These are phyloP conservation scores for Asterophora parasitica DNA, from an alignment of 768 basidiomycete genomes.

Conservation along the genomic window DNA sequence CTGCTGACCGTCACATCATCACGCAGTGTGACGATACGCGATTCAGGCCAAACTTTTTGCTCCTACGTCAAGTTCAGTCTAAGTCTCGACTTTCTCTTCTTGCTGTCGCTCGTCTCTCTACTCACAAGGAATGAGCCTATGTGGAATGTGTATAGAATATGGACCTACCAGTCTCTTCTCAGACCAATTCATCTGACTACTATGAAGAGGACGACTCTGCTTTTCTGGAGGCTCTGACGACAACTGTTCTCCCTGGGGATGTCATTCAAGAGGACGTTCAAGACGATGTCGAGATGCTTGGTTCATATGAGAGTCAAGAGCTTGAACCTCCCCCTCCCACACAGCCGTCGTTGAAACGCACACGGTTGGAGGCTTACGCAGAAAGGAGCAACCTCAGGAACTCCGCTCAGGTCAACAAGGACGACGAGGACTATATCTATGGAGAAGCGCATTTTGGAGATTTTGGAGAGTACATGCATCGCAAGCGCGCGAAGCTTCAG, in stretches of 20 bases:
- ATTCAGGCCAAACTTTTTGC: no score
- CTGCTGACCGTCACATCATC: no score
- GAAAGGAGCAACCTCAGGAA: constrained; percentile 6
- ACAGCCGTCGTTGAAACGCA: constrained; percentile 39
- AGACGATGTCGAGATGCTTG: not conserved
- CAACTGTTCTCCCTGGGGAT: constrained; percentile 46
- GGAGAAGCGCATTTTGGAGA: constrained; percentile 77
- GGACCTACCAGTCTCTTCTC: constrained; percentile 14
- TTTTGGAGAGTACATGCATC: constrained; percentile 83
- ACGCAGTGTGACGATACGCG: no score
- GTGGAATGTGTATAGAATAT: constrained; percentile 6
- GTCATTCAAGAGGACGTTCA: constrained; percentile 3
- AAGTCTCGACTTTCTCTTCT: not conserved
- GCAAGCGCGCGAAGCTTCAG: constrained; percentile 88
- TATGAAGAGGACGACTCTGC: constrained; percentile 51
- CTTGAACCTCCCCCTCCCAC: constrained; percentile 33
- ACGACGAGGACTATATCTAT: constrained; percentile 50
- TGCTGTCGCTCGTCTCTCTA: not conserved
- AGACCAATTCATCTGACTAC: constrained; percentile 47
- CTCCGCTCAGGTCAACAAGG: constrained; percentile 12
- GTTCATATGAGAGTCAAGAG: constrained; percentile 21
- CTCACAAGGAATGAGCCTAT: not conserved
- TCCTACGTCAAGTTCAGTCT: not conserved
- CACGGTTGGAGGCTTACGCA: constrained; percentile 24
- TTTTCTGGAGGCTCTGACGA: constrained; percentile 45